These are phyloP conservation scores for Pyrrhoderma lamaoense DNA, from an alignment of 1,284 basidiomycete species.

Conservation along the genomic window DNA sequence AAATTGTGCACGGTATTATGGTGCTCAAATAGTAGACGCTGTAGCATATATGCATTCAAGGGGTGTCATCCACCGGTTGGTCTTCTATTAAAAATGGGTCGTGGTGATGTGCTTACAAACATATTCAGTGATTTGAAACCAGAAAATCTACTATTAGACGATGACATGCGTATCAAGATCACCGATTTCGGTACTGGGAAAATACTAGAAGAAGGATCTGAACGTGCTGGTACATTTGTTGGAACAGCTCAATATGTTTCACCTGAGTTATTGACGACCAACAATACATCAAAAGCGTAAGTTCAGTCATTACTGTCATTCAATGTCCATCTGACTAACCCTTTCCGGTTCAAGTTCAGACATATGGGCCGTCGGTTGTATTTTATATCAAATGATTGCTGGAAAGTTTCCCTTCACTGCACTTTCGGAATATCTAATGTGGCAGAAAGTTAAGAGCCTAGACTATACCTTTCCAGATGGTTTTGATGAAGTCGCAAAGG, in stretches of 20 bases:
- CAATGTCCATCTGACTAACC: constrained; percentile 15
- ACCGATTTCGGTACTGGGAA: constrained; percentile 98
- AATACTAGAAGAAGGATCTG: constrained; percentile 57
- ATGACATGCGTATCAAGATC: constrained; percentile 82
- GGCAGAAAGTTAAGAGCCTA: constrained; percentile 71
- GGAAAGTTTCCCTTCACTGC: constrained; percentile 88
- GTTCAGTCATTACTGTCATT: constrained; percentile 8
- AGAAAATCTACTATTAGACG: constrained; percentile 87
- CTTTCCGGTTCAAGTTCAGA: constrained; percentile 60
- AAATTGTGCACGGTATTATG: constrained; percentile 70
- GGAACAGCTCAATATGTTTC: constrained; percentile 96
- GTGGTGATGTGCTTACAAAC: constrained; percentile 4
- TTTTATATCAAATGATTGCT: constrained; percentile 94
- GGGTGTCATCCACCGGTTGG: constrained; percentile 81
- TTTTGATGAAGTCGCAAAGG: constrained; percentile 62
- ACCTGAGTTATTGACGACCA: constrained; percentile 81
- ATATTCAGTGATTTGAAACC: constrained; percentile 74
- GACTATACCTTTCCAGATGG: constrained; percentile 69
- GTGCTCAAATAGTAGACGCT: constrained; percentile 84
- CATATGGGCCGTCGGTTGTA: constrained; percentile 97
- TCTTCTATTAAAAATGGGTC: background rate
- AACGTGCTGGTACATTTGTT: constrained; percentile 78
- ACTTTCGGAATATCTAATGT: constrained; percentile 77
- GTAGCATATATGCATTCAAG: constrained; percentile 85
- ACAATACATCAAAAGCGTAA: constrained; percentile 66